A percentile compares a stretch with the other conserved stretches of the same genome.
Evolutionary conservation across 768 basidiomycete species (phyloP).

Genomic region (Suillus fuscotomentosus): DNA sequence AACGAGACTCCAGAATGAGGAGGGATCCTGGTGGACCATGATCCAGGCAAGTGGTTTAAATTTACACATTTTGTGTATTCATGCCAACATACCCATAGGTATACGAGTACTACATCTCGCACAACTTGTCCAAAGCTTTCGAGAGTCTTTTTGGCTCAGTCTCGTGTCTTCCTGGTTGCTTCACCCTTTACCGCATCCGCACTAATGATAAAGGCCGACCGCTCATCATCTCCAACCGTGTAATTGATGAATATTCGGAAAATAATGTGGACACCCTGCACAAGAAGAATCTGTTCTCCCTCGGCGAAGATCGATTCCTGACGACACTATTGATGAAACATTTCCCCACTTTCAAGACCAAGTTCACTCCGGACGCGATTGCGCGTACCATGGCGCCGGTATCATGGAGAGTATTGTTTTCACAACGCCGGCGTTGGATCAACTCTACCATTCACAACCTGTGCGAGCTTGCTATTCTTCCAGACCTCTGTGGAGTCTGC

Average conservation of each 20-base stretch:
- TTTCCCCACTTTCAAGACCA: conserved; percentile 68
- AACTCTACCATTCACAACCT: conserved; percentile 72
- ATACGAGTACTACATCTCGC: conserved; percentile 69
- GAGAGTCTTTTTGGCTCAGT: conserved; percentile 70
- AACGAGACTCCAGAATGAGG: conserved; percentile 66
- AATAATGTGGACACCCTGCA: conserved; percentile 66
- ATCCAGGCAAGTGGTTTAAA: conserved; percentile 48
- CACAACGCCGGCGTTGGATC: conserved; percentile 72
- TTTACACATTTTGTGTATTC: conserved; percentile 1
- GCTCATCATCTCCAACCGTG: conserved; percentile 68
- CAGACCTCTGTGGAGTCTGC: conserved; percentile 66
- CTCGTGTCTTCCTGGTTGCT: conserved; percentile 73
- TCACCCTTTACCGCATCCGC: conserved; percentile 67
- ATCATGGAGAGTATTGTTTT: conserved; percentile 57
- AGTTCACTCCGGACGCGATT: conserved; percentile 63
- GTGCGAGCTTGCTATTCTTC: conserved; percentile 60
- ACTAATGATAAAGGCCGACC: conserved; percentile 73
- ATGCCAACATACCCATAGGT: conserved; percentile 36
- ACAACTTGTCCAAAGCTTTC: conserved; percentile 67
- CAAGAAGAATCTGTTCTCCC: conserved; percentile 68
- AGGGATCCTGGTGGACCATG: conserved; percentile 76
- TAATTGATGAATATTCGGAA: conserved; percentile 71
- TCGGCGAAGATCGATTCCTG: conserved; percentile 72
- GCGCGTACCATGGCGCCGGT: conserved; percentile 66
- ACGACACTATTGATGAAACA: conserved; percentile 70